Evolutionary conservation across 352 stramenopile genomes (phyloP).

Genomic region (Nothophytophthora sp.): DNA sequence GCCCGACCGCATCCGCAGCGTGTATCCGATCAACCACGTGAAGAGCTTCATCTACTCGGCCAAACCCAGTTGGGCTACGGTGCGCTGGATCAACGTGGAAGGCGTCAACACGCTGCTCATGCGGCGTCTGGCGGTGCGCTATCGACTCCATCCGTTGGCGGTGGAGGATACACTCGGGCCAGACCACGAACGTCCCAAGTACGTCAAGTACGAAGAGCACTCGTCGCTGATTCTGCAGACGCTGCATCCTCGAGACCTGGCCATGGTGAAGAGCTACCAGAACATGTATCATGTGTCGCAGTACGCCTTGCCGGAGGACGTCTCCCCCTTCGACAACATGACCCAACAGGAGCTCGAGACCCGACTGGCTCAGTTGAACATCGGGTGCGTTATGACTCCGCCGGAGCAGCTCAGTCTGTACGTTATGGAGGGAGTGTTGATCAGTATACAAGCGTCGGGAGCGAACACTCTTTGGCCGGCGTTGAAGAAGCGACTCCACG

Average conservation of each 20-base stretch:
- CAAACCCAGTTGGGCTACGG: constrained; percentile 62
- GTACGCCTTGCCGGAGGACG: constrained; percentile 42
- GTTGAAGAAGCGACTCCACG: constrained; percentile 54
- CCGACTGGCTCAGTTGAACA: constrained; percentile 43
- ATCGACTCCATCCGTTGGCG: constrained; percentile 79
- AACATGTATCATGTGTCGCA: constrained; percentile 60
- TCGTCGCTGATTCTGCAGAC: constrained; percentile 71
- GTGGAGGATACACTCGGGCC: constrained; percentile 80
- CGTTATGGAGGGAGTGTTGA: constrained; percentile 61
- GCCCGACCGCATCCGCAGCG: constrained; percentile 63
- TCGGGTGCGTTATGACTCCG: constrained; percentile 61
- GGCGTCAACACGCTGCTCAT: constrained; percentile 58
- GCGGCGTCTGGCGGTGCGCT: constrained; percentile 70
- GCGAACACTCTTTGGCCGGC: constrained; percentile 45
- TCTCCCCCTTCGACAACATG: constrained; percentile 62
- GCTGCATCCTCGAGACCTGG: constrained; percentile 41
- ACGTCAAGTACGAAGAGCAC: constrained; percentile 84
- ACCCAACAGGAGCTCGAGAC: constrained; percentile 50
- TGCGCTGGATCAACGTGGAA: constrained; percentile 83
- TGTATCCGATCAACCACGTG: constrained; percentile 64
- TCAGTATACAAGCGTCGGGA: constrained; percentile 54
- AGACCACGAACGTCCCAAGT: constrained; percentile 73
- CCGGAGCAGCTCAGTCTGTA: constrained; percentile 75
- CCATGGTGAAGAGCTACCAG: constrained; percentile 61
- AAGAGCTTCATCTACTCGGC: constrained; percentile 84